These are phyloP conservation scores for Talaromyces sp. DNA, from an alignment of 2,329 filamentous ascomycete species.

Conservation along the genomic window DNA sequence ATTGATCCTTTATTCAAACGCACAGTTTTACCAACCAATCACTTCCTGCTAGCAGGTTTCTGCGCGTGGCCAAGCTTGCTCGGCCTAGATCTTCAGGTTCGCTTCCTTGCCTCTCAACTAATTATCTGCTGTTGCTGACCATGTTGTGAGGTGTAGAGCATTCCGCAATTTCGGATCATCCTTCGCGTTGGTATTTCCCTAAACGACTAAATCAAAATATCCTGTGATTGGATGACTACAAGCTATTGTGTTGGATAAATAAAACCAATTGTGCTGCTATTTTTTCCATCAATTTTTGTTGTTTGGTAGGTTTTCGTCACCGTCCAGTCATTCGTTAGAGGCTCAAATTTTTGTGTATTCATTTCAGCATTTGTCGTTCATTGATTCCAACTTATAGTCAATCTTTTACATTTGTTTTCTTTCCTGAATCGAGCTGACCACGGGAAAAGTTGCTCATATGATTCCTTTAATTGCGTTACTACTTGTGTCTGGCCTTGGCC, in stretches of 20 bases:
- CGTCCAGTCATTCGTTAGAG: slow-evolving; percentile 5
- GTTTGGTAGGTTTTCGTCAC: slow-evolving; percentile 14
- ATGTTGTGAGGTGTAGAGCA: slow-evolving; percentile 3
- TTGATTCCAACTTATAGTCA: slow-evolving; percentile 15
- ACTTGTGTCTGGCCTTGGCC: slow-evolving; percentile 11
- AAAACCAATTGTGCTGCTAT: background rate
- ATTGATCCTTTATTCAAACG: background rate
- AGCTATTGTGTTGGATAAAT: background rate
- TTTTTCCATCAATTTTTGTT: background rate
- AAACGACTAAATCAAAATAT: slow-evolving; percentile 9
- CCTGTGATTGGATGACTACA: background rate
- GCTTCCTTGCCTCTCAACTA: slow-evolving; percentile 6
- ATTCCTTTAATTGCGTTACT: slow-evolving; percentile 1
- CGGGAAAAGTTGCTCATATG: background rate
- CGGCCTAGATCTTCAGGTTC: background rate
- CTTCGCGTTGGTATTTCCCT: slow-evolving; percentile 15
- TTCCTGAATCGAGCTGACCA: background rate
- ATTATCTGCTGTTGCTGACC: background rate
- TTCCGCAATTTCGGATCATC: slow-evolving; percentile 9
- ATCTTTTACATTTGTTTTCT: slow-evolving; percentile 10
- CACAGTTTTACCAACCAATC: background rate
- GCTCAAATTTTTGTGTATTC: background rate
- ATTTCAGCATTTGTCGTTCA: background rate
- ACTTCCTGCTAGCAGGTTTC: background rate
- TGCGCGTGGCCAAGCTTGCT: background rate